Percentiles rank a stretch among this genome's conserved stretches.
Conservation (phyloP, 495 filamentous ascomycete species). For the Penicillium riverlandense region DNA sequence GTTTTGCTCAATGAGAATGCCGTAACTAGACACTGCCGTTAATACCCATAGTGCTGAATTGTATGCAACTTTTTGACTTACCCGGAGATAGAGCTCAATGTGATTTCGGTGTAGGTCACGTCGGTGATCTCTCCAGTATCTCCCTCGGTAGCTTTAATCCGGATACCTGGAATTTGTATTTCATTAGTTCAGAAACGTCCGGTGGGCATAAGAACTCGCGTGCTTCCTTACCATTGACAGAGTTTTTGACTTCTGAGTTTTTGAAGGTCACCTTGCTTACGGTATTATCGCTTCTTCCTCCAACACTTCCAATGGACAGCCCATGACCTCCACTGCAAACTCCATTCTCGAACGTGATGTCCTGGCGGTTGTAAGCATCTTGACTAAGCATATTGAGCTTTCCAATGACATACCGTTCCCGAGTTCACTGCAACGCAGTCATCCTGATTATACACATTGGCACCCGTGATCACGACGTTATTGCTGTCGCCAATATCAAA, state of each 20-base stretch:
- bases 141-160: slow-evolving; percentile 18
- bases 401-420: slow-evolving; percentile 8
- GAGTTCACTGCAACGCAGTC: slow-evolving; percentile 60
- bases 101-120: slow-evolving; percentile 18
- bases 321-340: slow-evolving; percentile 51
- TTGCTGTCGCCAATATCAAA: slow-evolving; percentile 53
- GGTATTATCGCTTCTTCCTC: slow-evolving; percentile 49
- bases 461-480: slow-evolving; percentile 47
- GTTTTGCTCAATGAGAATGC: slow-evolving; percentile 58
- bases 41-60: neutral
- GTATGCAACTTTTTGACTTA: neutral
- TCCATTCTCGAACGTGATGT: slow-evolving; percentile 42
- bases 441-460: slow-evolving; percentile 56
- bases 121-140: slow-evolving; percentile 16
- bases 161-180: slow-evolving; percentile 16
- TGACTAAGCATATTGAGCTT: neutral
- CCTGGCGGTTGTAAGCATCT: slow-evolving; percentile 10
- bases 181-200: slow-evolving; percentile 11
- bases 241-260: slow-evolving; percentile 39
- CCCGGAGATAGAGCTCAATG: slow-evolving; percentile 12
- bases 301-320: slow-evolving; percentile 55
- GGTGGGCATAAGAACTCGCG: neutral
- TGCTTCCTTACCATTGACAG: slow-evolving; percentile 31
- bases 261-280: slow-evolving; percentile 45
- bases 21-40: slow-evolving; percentile 27